Percentiles rank a stretch among this genome's conserved stretches.
phyloP scores from a whole-genome alignment of 1,284 basidiomycete genomes.

The Cutaneotrichosporon dermatis region DNA sequence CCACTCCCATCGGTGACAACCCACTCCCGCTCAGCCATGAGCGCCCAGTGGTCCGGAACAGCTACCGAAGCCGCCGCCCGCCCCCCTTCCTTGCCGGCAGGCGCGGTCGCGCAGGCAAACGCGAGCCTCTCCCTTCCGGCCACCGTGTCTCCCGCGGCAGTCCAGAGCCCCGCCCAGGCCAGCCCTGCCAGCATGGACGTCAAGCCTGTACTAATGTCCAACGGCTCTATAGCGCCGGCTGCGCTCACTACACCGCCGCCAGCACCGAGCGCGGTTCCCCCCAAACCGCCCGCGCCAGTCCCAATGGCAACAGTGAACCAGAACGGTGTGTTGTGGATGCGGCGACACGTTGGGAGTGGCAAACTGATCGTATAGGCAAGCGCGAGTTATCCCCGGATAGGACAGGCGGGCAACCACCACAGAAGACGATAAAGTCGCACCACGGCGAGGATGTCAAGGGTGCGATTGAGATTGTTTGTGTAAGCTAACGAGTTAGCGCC shows the following conservation, averaged over 20 bases:
- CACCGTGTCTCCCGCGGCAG: not conserved
- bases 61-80: not conserved
- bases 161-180: too few species aligned
- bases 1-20: not conserved
- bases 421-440: constrained; percentile 15
- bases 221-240: constrained; percentile 8
- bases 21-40: not conserved
- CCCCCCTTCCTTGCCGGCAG: constrained; percentile 4
- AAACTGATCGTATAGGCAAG: constrained; percentile 14
- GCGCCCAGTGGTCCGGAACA: constrained; percentile 4
- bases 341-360: not conserved
- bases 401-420: constrained; percentile 7
- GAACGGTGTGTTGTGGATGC: constrained; percentile 10
- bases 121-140: constrained; percentile 3
- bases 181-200: not conserved
- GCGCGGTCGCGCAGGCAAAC: constrained; percentile 13
- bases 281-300: too few species aligned
- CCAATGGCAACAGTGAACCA: constrained; percentile 6
- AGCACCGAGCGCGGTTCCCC: not conserved
- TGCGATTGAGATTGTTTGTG: not conserved
- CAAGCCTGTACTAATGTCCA: constrained; percentile 8
- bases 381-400: constrained; percentile 18
- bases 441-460: constrained; percentile 11
- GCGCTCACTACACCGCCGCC: not conserved
- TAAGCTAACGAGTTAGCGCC: not conserved